These are phyloP conservation scores for Blastobotrys terrestris DNA, from an alignment of 805 yeast species.

Conservation along the genomic window DNA sequence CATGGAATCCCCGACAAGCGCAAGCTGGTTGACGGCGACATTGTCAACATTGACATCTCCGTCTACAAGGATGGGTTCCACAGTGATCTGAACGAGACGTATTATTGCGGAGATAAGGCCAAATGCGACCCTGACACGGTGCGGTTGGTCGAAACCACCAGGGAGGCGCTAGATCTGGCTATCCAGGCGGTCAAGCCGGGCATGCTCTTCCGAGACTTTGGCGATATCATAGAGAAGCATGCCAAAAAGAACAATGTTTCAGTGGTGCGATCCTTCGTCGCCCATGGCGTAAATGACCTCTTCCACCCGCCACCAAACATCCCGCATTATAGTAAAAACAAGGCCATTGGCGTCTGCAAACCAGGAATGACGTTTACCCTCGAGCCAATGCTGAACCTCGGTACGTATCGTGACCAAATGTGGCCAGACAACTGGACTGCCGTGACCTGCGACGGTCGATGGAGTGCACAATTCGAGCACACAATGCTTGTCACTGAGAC, in stretches of 20 bases:
- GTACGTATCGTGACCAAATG: constrained; percentile 67
- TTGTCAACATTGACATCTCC: constrained; percentile 84
- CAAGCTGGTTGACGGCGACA: constrained; percentile 86
- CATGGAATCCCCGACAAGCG: constrained; percentile 96
- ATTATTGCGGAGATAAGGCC: constrained; percentile 90
- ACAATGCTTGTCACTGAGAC: constrained; percentile 87
- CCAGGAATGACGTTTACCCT: constrained; percentile 96
- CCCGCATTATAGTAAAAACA: constrained; percentile 91
- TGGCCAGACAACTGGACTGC: constrained; percentile 99
- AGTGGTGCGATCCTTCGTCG: constrained; percentile 85
- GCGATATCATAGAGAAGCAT: constrained; percentile 80
- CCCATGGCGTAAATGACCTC: constrained; percentile 82
- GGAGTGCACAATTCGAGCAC: constrained; percentile 90
- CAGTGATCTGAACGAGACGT: constrained; percentile 93
- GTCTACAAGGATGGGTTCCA: constrained; percentile 83
- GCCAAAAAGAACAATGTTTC: constrained; percentile 74
- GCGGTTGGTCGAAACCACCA: constrained; percentile 82
- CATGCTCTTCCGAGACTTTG: constrained; percentile 74
- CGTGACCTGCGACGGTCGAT: constrained; percentile 80
- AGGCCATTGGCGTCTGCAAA: constrained; percentile 87
- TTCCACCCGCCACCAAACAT: constrained; percentile 92
- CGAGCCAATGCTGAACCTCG: constrained; percentile 93
- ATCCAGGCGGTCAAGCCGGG: constrained; percentile 89
- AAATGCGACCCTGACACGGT: constrained; percentile 74
- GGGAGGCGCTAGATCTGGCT: constrained; percentile 82